Base-by-base conservation (phyloP, 306 rosid genomes). In the Begonia loranthoides region DNA sequence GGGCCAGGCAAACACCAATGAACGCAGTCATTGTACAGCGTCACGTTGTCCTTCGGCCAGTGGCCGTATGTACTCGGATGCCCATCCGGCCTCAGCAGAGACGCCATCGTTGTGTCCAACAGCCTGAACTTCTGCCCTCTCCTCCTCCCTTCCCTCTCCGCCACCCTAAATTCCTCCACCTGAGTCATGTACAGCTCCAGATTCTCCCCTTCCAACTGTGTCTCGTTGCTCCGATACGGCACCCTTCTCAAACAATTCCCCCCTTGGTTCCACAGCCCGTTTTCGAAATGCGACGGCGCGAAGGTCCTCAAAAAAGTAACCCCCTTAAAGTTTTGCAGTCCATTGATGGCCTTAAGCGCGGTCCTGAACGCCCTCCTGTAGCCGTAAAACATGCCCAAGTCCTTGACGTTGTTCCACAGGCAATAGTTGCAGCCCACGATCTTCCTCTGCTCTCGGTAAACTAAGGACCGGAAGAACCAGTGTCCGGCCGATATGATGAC, bases 1-100 rank as follows among this genome's bases (percentile, higher is more conserved):
- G 97, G 95, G 0, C 97, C 93, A 0, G 93, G 95, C 66, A 84
- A 69, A 59, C 95, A 84, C 95, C 93, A 92, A 21, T 92, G 99
- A 15, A 87, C 88, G 70, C 99, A 92, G 41, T 92, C 99, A 58
- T 87, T 86, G 44, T 72, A 75, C 68, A 83, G 51, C 8, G 87
- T 86, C 36, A 73, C 89, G 33, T 81, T 87, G 11, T 67, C 93
- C 39, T 73, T 17, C 0, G 96, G 82, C 96, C 87, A 80, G 65
- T 86, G 99, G 1, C 99, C 93, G 60, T 70, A 83, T 40, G 41
- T 70, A 68, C 94, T 81, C 1, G 99, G 99, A 15, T 92, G 96
- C 4, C 99, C 99, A 66, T 92, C 99, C 39, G 94, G 99, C 52
- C 99, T 83, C 55, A 80, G 55, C 58, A 76, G 38, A 43, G 60